Base-by-base conservation (phyloP, 2,329 filamentous ascomycete genomes). In the Apiospora sp. region DNA sequence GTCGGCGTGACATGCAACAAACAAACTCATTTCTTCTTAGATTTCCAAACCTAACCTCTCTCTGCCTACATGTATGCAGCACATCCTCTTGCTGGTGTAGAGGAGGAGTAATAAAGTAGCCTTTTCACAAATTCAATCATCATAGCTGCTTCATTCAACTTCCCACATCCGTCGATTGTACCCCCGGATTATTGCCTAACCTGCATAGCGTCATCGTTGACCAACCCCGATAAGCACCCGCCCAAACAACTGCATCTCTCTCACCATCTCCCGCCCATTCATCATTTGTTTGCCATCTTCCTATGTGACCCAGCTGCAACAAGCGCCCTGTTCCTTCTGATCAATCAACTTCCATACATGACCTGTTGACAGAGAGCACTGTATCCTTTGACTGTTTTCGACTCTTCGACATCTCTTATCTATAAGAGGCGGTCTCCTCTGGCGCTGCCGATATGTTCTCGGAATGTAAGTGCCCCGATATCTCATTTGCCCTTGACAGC, bases 381-480 rank as follows among this genome's bases (percentile, higher is more conserved):
- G 22, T 41, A 64, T 49, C 34, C 34, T 10, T 76, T 76, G 71
- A 71, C 72, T 73, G 58, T 54, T 71, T 69, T 67, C 71, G 61
- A 43, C 34, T 61, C 70, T 34, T 70, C 72, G 68, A 69, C 8
- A 19, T 34, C 46, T 69, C 43, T 69, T 49, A 49, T 69, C 43
- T 46, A 48, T 46, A 46, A 46, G 67, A 46, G 72, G 43, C 72
- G 49, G 68, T 54, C 69, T 43, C 46, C 24, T 54, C 68, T 51
- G 43, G 49, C 68, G 30, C 77, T 77, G 79, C 78, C 76, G 37
- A 44, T 73, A 94, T 95, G 93, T 94, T 94, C 85, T 97, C 94
- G 72, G 94, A 97, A 91, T 97, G 94, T 97, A 88, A 85, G 94
- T 87, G 54, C 37, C n/a, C 68, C 27, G 51, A 24, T 46, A 44